Percentiles rank a stretch among this genome's conserved stretches.
Conservation (phyloP, 2,329 filamentous ascomycete species). For the Tolypocladium endophyticum region DNA sequence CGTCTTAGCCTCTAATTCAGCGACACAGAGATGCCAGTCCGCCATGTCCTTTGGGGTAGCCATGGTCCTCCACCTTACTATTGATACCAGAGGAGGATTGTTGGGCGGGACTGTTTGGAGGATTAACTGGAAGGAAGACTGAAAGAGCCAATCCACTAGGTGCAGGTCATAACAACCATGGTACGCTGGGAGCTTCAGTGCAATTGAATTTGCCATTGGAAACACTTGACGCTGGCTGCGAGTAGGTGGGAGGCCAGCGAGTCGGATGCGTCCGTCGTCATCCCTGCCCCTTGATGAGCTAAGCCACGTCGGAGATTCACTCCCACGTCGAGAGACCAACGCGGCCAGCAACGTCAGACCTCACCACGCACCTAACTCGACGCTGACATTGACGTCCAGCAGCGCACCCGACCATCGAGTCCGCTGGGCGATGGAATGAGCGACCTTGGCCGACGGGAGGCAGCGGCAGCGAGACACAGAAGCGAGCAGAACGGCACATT, state of each 20-base stretch:
- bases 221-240: too few species aligned
- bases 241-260: neutral
- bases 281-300: slow-evolving; percentile 13
- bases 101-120: too few species aligned
- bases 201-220: too few species aligned
- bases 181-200: too few species aligned
- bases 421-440: neutral
- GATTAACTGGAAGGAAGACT: too few species aligned
- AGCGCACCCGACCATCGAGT: neutral
- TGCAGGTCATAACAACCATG: too few species aligned
- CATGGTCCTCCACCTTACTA: too few species aligned
- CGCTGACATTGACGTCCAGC: neutral
- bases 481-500: slow-evolving; percentile 2
- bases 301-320: slow-evolving; percentile 4
- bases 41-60: neutral
- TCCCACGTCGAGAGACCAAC: neutral
- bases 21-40: neutral
- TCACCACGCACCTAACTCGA: neutral
- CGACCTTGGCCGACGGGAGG: neutral
- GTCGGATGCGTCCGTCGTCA: neutral
- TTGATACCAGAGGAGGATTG: too few species aligned
- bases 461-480: neutral
- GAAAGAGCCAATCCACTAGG: too few species aligned
- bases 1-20: neutral
- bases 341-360: neutral